Evolutionary conservation across 2,329 filamentous ascomycete genomes (phyloP).

Genomic region (Penicillium sp.): DNA sequence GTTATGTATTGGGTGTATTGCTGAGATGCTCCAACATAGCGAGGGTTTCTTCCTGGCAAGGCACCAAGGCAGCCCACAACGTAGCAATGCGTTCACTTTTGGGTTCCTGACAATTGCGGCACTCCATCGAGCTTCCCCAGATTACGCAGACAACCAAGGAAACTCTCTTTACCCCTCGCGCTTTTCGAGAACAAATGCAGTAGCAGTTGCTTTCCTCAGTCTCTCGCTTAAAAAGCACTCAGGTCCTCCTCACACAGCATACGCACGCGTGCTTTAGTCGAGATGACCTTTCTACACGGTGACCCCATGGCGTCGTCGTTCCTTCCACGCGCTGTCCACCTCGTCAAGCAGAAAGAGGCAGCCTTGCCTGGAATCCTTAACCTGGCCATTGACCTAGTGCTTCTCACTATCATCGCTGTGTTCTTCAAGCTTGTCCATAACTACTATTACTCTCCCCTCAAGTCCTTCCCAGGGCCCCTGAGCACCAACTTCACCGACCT

Average conservation of each 20-base stretch:
- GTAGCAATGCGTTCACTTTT: neutral
- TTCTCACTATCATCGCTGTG: neutral
- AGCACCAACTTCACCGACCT: slow-evolving; percentile 65
- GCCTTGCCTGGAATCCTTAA: neutral
- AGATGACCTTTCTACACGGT: neutral
- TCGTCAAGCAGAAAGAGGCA: neutral
- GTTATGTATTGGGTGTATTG: neutral
- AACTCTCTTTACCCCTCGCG: neutral
- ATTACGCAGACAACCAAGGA: neutral
- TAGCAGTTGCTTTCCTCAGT: neutral
- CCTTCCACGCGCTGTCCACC: neutral
- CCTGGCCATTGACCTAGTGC: neutral
- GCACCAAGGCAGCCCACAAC: neutral
- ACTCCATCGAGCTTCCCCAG: neutral
- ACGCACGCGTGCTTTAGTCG: neutral
- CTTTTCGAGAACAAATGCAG: neutral
- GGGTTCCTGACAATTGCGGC: neutral
- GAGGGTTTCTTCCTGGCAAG: no score
- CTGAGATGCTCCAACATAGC: neutral
- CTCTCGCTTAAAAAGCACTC: neutral
- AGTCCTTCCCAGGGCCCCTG: slow-evolving; percentile 63
- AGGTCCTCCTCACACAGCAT: neutral
- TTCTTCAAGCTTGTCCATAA: slow-evolving; percentile 15
- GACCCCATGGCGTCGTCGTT: neutral
- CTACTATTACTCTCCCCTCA: slow-evolving; percentile 18